Evolutionary conservation across 305 asterid genomes (phyloP).

Genomic region (Stenogyne calaminthoides): DNA sequence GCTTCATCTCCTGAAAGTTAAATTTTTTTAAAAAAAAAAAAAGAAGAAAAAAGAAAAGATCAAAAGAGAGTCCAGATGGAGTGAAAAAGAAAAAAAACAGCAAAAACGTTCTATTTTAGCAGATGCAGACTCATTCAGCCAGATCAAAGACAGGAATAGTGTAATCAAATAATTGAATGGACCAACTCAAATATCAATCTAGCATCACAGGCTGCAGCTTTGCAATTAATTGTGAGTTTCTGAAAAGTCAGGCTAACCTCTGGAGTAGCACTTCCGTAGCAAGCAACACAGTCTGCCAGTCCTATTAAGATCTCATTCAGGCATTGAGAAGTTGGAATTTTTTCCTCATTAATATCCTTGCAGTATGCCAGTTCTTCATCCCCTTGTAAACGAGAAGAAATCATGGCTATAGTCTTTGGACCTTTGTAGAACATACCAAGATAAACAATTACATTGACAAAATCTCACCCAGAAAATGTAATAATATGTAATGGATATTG

Average conservation of each 20-base stretch:
- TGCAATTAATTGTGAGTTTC: neutral
- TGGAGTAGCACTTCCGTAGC: slow-evolving; percentile 58
- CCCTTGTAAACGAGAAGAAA: slow-evolving; percentile 59
- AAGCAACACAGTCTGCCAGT: slow-evolving; percentile 76
- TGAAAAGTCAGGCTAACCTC: slow-evolving; percentile 50
- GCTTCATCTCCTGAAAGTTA: slow-evolving; percentile 81
- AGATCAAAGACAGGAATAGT: neutral
- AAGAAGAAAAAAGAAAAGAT: neutral
- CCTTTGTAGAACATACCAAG: slow-evolving; percentile 51
- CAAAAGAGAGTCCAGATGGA: slow-evolving; percentile 7
- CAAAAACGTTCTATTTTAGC: neutral
- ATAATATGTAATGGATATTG: slow-evolving; percentile 6
- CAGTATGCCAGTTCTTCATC: slow-evolving; percentile 39
- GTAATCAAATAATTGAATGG: slow-evolving; percentile 4
- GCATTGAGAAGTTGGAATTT: slow-evolving; percentile 43
- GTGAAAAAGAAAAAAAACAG: neutral
- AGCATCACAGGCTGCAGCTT: slow-evolving; percentile 13
- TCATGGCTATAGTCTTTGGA: slow-evolving; percentile 65
- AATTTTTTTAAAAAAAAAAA: no score
- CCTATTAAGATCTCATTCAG: slow-evolving; percentile 58
- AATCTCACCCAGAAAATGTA: slow-evolving; percentile 15
- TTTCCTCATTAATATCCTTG: slow-evolving; percentile 38
- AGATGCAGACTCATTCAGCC: slow-evolving; percentile 6
- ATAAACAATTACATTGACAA: slow-evolving; percentile 26
- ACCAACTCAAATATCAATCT: slow-evolving; percentile 10